Base-by-base conservation (phyloP, 2,329 filamentous ascomycete genomes). In the Juglanconis sp. region DNA sequence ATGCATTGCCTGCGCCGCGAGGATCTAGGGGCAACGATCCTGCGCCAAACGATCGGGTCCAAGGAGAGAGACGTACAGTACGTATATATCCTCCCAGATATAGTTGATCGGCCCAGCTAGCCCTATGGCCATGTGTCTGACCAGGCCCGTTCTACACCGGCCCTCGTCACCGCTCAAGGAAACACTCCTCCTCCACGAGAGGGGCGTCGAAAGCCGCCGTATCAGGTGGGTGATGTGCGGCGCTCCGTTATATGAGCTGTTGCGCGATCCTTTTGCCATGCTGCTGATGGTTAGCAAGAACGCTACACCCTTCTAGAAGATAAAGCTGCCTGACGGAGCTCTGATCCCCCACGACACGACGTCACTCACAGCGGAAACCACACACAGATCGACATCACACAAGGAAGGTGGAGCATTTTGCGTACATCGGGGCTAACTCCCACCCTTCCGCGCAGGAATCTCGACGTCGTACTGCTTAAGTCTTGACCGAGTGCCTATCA, bases 11-110 rank as follows among this genome's bases (percentile, higher is more conserved):
- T 38, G 8, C 11, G 11, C 51, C 51, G 51, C 50, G 57, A 55
- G 50, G 57, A 49, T 59, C 17, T 42, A 55, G 51, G 52, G 50
- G 17, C 56, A 46, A 36, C 10, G 35, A 30, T 13, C n/a, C 35
- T 30, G 49, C 9, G 31, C 38, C 56, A 34, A 24, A 9, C 38
- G 35, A 38, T 38, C 35, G 35, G 24, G 24, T 24, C 24, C 24
- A 24, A 24, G 24, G 24, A 24, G 24, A 24, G 24, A 24, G 24
- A 24, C 24, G 24, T 24, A 24, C 24, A 24, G 24, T 24, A 24
- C 24, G 2, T 24, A 24, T 24, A 24, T 24, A 24, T 24, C 24
- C 24, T 24, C 24, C 24, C 24, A 38, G 36, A 38, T 38, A 38
- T 38, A 38, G 36, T 2, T 11, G 24, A 38, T 8, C 36, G 36